A percentile compares a stretch with the other conserved stretches of the same genome.
Evolutionary conservation across 345 rosid genomes (phyloP).

Genomic region (Barbarea vulgaris): DNA sequence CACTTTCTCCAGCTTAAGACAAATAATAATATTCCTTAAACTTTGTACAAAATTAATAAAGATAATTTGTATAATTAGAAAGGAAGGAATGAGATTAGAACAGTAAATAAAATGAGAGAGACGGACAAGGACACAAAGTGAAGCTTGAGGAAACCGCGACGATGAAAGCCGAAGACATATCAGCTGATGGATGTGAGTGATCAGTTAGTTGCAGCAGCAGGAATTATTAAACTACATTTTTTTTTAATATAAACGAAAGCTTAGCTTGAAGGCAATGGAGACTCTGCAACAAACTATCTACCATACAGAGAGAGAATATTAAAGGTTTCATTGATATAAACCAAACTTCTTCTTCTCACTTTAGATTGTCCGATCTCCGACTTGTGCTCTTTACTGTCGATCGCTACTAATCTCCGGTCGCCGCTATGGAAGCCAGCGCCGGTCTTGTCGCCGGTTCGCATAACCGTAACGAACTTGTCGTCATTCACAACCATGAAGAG

Average conservation of each 20-base stretch:
- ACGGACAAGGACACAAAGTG: background rate
- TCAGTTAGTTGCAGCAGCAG: slow-evolving; percentile 28
- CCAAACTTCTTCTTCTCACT: slow-evolving; percentile 21
- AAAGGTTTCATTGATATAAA: slow-evolving; percentile 39
- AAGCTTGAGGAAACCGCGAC: slow-evolving; percentile 39
- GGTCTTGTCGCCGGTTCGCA: slow-evolving; percentile 99
- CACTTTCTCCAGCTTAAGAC: background rate
- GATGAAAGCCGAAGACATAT: slow-evolving; percentile 28
- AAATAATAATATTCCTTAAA: background rate
- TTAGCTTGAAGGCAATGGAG: slow-evolving; percentile 95
- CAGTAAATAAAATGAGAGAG: slow-evolving; percentile 3
- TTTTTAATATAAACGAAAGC: slow-evolving; percentile 47
- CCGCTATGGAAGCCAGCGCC: slow-evolving; percentile 92
- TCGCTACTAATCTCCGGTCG: slow-evolving; percentile 6
- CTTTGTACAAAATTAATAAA: background rate
- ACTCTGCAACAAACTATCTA: slow-evolving; percentile 74
- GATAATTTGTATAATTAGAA: background rate
- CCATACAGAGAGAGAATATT: slow-evolving; percentile 40
- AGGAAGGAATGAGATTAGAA: slow-evolving; percentile 22
- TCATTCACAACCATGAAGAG: slow-evolving; percentile 98
- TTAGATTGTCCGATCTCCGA: background rate
- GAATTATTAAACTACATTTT: background rate
- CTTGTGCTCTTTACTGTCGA: slow-evolving; percentile 6
- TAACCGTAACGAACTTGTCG: slow-evolving; percentile 97
- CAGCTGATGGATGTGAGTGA: slow-evolving; percentile 26